phyloP scores from a whole-genome alignment of 2,329 filamentous ascomycete genomes.

The Cytospora chrysosperma region DNA sequence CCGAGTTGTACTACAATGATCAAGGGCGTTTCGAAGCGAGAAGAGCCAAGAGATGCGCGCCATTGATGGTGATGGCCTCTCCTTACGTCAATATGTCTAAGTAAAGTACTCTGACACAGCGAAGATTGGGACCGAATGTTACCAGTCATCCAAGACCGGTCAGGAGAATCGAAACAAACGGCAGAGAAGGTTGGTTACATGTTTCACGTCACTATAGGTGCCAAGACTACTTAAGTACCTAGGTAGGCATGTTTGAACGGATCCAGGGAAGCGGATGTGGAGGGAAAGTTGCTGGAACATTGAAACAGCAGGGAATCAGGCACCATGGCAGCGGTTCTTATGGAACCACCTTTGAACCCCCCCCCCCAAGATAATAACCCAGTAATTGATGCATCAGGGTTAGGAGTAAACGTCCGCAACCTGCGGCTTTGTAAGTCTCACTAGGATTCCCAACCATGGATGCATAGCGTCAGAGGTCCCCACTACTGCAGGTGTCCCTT shows the following conservation, averaged over 20 bases:
- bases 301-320: too few relatives aligned
- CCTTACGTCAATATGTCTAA: background rate
- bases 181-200: background rate
- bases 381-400: too few relatives aligned
- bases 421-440: too few relatives aligned
- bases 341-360: too few relatives aligned
- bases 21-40: background rate
- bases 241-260: too few relatives aligned
- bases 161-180: background rate
- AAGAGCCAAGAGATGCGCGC: background rate
- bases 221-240: background rate
- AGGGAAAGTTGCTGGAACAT: background rate
- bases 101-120: too few relatives aligned
- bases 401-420: background rate
- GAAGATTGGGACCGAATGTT: background rate
- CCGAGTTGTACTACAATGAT: background rate
- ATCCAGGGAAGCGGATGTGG: background rate
- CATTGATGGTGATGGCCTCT: background rate
- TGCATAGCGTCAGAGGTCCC: too few relatives aligned
- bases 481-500: background rate
- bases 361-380: too few relatives aligned
- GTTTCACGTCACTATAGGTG: background rate
- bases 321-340: too few relatives aligned
- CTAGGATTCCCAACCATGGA: too few relatives aligned
- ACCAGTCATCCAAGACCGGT: background rate